A percentile compares a stretch with the other conserved stretches of the same genome.
These are phyloP conservation scores for Fusarium mundagurra DNA, from an alignment of 2,329 filamentous ascomycete genomes.

Conservation along the genomic window DNA sequence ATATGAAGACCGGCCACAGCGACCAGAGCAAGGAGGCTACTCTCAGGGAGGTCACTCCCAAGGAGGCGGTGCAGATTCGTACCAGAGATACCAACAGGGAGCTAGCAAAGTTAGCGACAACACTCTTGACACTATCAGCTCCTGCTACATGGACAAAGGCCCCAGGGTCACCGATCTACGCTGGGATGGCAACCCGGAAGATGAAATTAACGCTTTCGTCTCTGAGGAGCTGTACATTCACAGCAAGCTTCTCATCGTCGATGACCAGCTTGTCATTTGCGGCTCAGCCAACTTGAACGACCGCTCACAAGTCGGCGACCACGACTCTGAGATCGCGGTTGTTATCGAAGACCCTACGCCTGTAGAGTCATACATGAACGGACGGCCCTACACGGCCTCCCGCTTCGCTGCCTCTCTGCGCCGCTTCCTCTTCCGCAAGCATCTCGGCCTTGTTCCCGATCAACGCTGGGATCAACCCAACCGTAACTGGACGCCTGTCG, in stretches of 20 bases:
- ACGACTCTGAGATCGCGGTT: constrained; percentile 91
- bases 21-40: constrained; percentile 4
- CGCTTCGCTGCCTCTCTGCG: constrained; percentile 83
- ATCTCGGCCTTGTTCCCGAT: constrained; percentile 82
- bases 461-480: constrained; percentile 75
- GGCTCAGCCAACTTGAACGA: constrained; percentile 72
- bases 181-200: constrained; percentile 65
- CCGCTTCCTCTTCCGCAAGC: constrained; percentile 88
- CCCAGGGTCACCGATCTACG: constrained; percentile 70
- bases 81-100: constrained; percentile 77
- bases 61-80: constrained; percentile 55
- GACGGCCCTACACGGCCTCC: constrained; percentile 75
- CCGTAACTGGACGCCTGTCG: constrained; percentile 80
- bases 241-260: constrained; percentile 80
- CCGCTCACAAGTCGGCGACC: constrained; percentile 80
- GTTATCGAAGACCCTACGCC: constrained; percentile 81
- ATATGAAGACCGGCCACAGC: constrained; percentile 2
- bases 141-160: constrained; percentile 85
- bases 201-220: constrained; percentile 69
- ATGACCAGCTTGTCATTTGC: constrained; percentile 84
- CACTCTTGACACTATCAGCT: constrained; percentile 79
- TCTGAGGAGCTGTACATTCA: constrained; percentile 71
- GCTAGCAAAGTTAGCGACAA: constrained; percentile 63
- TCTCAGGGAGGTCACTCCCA: constrained; percentile 5
- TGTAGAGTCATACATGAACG: constrained; percentile 78